Percentiles rank a stretch among this genome's conserved stretches.
Conservation (phyloP, 306 rosid genomes). For the Abrus precatorius region DNA sequence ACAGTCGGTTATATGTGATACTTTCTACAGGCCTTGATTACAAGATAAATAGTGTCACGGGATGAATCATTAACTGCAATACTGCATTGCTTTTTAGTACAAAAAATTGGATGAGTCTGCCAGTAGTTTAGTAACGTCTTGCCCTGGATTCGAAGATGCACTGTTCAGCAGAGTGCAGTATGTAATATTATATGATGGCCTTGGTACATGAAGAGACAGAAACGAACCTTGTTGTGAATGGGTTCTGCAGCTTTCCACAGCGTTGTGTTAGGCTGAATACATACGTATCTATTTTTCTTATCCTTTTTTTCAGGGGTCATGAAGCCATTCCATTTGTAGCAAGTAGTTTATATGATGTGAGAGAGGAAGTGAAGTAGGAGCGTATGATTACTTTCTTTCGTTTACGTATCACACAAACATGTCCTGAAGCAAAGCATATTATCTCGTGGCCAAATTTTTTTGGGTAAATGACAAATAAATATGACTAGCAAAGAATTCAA, state of each 20-base stretch:
- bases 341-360: background rate
- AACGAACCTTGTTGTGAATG: background rate
- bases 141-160: constrained; percentile 29
- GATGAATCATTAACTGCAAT: constrained; percentile 40
- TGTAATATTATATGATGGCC: background rate
- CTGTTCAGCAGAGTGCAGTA: constrained; percentile 19
- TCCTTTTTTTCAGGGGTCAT: background rate
- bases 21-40: constrained; percentile 31
- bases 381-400: constrained; percentile 6
- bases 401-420: background rate
- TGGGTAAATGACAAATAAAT: background rate
- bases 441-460: background rate
- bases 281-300: background rate
- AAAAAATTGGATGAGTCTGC: background rate
- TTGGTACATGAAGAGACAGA: constrained; percentile 20
- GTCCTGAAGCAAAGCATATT: constrained; percentile 3
- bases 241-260: background rate
- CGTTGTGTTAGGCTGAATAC: constrained; percentile 1
- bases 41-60: constrained; percentile 10
- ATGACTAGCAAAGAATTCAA: background rate
- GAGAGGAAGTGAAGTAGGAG: background rate
- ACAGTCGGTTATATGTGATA: background rate
- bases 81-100: constrained; percentile 2
- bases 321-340: constrained; percentile 9
- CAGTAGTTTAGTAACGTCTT: constrained; percentile 32